phyloP scores from a whole-genome alignment of 2,329 filamentous ascomycete genomes.

The Monilinia fructicola region DNA sequence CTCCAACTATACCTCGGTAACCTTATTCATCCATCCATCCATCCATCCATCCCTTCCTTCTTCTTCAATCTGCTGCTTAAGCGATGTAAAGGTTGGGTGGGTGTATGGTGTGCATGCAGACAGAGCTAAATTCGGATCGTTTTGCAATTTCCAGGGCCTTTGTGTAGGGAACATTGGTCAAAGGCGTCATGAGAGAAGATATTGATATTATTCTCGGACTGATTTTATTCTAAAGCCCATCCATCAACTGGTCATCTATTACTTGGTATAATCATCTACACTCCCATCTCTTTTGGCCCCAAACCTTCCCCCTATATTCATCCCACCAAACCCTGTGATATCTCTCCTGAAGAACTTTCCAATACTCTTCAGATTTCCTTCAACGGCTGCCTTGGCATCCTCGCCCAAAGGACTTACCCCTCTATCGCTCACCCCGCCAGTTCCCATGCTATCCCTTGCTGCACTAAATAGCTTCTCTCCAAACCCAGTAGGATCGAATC shows the following conservation, averaged over 20 bases:
- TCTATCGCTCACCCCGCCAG: constrained; percentile 27
- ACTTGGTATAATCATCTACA: constrained; percentile 33
- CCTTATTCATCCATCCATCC: too few relatives aligned
- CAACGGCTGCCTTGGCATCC: constrained; percentile 68
- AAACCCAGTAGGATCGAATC: constrained; percentile 79
- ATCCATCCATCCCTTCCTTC: too few relatives aligned
- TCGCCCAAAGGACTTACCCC: constrained; percentile 39
- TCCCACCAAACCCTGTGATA: constrained; percentile 66
- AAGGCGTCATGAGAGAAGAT: not conserved
- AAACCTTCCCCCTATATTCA: constrained; percentile 63
- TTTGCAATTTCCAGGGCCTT: too few relatives aligned
- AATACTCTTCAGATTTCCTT: constrained; percentile 93
- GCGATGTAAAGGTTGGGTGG: too few relatives aligned
- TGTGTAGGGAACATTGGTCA: not conserved
- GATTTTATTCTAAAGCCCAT: constrained; percentile 6
- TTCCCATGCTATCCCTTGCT: constrained; percentile 75
- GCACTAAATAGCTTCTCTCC: constrained; percentile 87
- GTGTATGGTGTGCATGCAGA: too few relatives aligned
- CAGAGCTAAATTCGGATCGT: too few relatives aligned
- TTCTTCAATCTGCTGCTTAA: too few relatives aligned
- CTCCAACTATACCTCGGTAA: too few relatives aligned
- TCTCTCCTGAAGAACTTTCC: constrained; percentile 95
- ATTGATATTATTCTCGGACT: not conserved
- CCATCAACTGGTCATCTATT: not conserved
- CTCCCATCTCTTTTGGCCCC: constrained; percentile 33